Percentiles rank a stretch among this genome's conserved stretches.
These are phyloP conservation scores for Macrocybe gigantea DNA, from an alignment of 768 basidiomycete genomes.

Conservation along the genomic window DNA sequence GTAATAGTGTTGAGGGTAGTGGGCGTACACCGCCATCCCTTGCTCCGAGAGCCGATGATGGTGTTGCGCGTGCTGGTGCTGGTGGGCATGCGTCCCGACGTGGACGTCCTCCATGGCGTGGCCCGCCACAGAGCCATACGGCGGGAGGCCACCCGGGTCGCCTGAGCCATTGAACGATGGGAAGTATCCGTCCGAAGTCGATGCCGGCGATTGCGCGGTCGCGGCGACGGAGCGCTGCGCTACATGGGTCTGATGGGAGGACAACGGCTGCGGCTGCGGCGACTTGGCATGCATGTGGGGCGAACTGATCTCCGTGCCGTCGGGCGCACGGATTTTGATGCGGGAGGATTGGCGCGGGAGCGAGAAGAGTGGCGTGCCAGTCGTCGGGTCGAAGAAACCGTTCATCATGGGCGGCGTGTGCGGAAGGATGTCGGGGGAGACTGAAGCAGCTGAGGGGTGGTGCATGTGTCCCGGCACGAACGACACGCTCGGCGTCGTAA, in stretches of 20 bases:
- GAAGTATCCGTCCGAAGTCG: conserved; percentile 6
- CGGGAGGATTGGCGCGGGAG: conserved; percentile 69
- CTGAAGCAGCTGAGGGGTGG: conserved; percentile 38
- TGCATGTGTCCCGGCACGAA: conserved; percentile 62
- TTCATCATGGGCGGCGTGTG: conserved; percentile 52
- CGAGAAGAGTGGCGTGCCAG: conserved; percentile 67
- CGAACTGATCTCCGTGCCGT: conserved; percentile 19
- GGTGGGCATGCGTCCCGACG: not conserved
- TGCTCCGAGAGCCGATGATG: conserved; percentile 21
- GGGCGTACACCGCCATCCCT: conserved; percentile 46
- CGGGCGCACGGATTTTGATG: conserved; percentile 67
- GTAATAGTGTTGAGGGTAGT: conserved; percentile 66
- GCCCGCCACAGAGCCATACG: conserved; percentile 28
- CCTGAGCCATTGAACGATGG: conserved; percentile 9
- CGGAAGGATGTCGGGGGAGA: conserved; percentile 59
- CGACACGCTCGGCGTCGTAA: conserved; percentile 38
- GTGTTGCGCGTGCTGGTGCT: conserved; percentile 13
- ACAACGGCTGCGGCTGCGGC: conserved; percentile 12
- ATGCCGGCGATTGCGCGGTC: too few relatives aligned
- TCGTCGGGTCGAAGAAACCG: conserved; percentile 60
- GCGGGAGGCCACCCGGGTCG: conserved; percentile 7
- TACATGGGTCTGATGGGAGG: conserved; percentile 24
- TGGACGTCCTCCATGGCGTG: conserved; percentile 15
- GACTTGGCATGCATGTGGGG: not conserved
- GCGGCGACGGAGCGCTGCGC: conserved; percentile 4